Base-by-base conservation (phyloP, 345 rosid species). In the Anacardium occidentale region DNA sequence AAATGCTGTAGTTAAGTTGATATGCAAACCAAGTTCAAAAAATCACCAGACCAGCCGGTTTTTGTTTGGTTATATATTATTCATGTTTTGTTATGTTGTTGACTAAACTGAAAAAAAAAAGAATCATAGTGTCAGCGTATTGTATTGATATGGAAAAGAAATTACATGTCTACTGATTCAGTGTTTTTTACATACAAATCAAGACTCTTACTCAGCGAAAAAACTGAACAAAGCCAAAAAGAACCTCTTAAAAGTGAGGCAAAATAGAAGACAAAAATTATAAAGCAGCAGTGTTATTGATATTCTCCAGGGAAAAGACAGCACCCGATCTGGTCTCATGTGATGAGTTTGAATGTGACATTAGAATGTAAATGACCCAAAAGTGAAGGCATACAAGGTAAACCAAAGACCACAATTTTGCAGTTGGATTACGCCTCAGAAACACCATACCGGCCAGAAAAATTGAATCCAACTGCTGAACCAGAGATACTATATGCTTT, bases 321-420 rank as follows among this genome's bases (percentile, higher is more conserved):
- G 96, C 96, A 74, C 95, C 98, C 1, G 97, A 86, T 77, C 68
- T 81, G 29, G 74, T 74, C 76, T 81, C 85, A 37, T 74, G 66
- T 14, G 97, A 76, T 24, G 88, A 78, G 58, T 64, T 70, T 0
- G 94, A 82, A 64, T 86, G 83, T 32, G 93, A 84, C 34, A 74
- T 66, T 32, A 92, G 81, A 66, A 94, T 90, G 79, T 94, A 94
- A 62, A 90, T 17, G 81, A 94, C 97, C 98, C 98, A 94, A 25
- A 92, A 61, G 77, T 94, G 98, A 74, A 94, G 97, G 79, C 90
- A 90, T 25, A 85, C 83, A 2, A 94, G 79, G 80, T 94, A 92
- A 7, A 85, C 74, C 47, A 83, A 1, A 15, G 92, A 83, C 92
- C 96, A 92, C n/a, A 87, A 21, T 76, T 86, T 94, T 8, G 96